Percentiles rank a stretch among this genome's conserved stretches.
Evolutionary conservation across 176 grass and related monocot species (phyloP).

Genomic region (Alopecurus myosuroides): DNA sequence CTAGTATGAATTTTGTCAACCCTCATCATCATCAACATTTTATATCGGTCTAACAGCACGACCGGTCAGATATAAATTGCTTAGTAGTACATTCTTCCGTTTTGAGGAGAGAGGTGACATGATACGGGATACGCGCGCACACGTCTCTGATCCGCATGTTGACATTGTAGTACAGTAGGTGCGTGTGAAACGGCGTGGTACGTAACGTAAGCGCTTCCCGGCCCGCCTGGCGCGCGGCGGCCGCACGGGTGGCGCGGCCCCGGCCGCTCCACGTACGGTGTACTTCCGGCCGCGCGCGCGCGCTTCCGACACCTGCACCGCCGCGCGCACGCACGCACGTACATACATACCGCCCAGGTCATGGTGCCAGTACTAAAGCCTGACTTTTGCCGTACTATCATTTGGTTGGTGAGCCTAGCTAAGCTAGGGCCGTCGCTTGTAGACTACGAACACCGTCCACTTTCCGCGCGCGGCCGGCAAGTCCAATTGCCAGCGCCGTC

Average conservation of each 20-base stretch:
- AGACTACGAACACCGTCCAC: background rate
- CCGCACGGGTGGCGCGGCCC: background rate
- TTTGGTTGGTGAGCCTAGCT: background rate
- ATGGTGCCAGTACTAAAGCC: background rate
- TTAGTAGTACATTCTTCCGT: too few species aligned
- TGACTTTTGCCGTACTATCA: background rate
- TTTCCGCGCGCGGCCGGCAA: background rate
- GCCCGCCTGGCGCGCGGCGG: background rate
- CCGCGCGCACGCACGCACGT: background rate
- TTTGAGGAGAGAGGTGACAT: background rate
- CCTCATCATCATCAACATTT: too few species aligned
- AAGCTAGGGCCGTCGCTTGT: constrained; percentile 9
- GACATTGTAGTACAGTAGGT: background rate
- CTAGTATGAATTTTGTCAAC: too few species aligned
- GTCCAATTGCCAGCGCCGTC: background rate
- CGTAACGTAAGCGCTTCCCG: background rate
- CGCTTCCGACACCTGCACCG: background rate
- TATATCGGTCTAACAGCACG: too few species aligned
- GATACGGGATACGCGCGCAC: background rate
- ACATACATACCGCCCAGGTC: background rate
- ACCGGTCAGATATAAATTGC: too few species aligned
- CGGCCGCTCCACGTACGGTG: background rate
- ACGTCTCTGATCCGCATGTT: background rate
- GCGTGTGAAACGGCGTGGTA: background rate
- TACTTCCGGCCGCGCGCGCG: background rate